Conservation (phyloP, 345 rosid genomes). For the Pugionium cornutum region DNA sequence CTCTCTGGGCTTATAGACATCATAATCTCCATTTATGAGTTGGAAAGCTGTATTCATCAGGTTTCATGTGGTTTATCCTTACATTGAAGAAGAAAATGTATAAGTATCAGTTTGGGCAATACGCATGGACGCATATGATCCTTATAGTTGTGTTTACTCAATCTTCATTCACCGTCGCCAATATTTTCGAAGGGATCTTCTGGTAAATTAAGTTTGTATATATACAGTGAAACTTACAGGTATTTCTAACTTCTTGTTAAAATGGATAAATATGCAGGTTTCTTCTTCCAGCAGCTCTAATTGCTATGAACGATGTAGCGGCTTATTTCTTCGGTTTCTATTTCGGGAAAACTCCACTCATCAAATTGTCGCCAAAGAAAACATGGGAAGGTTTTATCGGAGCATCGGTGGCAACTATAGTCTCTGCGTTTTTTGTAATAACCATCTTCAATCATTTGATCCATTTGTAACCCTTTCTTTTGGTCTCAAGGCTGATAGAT, state of each 20-base stretch:
- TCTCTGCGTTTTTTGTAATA: conserved; percentile 82
- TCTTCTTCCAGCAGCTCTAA: conserved; percentile 91
- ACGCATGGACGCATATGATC: conserved; percentile 99
- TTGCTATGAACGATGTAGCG: conserved; percentile 83
- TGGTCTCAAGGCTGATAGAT: conserved; percentile 14
- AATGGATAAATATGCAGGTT: conserved; percentile 55
- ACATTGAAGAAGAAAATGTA: conserved; percentile 92
- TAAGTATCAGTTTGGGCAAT: conserved; percentile 98
- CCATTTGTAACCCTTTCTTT: neutral
- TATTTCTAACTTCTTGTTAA: conserved; percentile 54
- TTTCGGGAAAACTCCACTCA: conserved; percentile 89
- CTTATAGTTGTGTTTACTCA: conserved; percentile 90
- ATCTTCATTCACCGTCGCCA: conserved; percentile 88
- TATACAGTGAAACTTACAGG: neutral
- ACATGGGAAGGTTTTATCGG: conserved; percentile 99
- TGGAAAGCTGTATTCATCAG: conserved; percentile 38
- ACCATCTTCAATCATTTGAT: conserved; percentile 21
- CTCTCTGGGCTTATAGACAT: too few species aligned
- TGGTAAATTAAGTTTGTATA: conserved; percentile 52
- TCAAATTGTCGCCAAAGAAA: conserved; percentile 92
- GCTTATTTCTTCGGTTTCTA: conserved; percentile 92
- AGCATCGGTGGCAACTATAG: conserved; percentile 78
- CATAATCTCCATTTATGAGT: too few species aligned
- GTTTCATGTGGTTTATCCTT: conserved; percentile 97
- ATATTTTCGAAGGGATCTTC: conserved; percentile 91